Conservation (phyloP, 768 basidiomycete species). For the Rhodotorula kratochvilovae region DNA sequence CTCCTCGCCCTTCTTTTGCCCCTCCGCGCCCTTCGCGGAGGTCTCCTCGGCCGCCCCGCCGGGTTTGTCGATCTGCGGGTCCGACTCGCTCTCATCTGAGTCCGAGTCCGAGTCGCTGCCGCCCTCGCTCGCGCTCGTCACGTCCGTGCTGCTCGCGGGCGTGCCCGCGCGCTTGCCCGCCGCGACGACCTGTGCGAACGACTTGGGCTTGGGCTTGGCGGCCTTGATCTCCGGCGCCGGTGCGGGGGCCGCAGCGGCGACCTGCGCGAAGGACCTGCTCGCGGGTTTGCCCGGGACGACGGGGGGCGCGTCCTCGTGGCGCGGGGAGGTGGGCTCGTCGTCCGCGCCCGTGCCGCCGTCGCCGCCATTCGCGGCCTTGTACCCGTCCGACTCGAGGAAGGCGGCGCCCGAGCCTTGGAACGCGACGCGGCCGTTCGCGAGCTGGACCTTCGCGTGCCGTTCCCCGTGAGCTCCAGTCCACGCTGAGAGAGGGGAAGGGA, state of each 20-base stretch:
- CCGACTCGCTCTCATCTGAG: constrained; percentile 4
- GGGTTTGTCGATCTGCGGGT: constrained; percentile 14
- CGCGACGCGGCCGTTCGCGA: constrained; percentile 37
- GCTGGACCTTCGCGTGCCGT: constrained; percentile 20
- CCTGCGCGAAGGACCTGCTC: neutral
- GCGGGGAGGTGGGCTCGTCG: constrained; percentile 30
- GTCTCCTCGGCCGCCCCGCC: neutral
- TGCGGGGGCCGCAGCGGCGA: constrained; percentile 15
- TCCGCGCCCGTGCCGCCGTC: neutral
- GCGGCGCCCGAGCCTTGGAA: constrained; percentile 25
- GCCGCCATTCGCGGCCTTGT: constrained; percentile 27
- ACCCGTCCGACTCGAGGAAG: constrained; percentile 30
- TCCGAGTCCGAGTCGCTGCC: constrained; percentile 19
- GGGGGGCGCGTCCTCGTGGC: neutral
- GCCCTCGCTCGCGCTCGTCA: constrained; percentile 32
- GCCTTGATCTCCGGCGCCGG: neutral
- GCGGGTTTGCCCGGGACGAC: neutral
- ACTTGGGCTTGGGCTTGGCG: constrained; percentile 7
- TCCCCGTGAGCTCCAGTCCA: too few species aligned
- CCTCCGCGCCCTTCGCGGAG: neutral
- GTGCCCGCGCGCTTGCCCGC: neutral
- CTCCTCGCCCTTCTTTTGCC: neutral
- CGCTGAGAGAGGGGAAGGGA: too few species aligned
- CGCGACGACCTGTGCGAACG: constrained; percentile 26
- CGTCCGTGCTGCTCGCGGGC: constrained; percentile 17